phyloP scores from a whole-genome alignment of 257 asterid genomes.

The Solanum sparsipilum region DNA sequence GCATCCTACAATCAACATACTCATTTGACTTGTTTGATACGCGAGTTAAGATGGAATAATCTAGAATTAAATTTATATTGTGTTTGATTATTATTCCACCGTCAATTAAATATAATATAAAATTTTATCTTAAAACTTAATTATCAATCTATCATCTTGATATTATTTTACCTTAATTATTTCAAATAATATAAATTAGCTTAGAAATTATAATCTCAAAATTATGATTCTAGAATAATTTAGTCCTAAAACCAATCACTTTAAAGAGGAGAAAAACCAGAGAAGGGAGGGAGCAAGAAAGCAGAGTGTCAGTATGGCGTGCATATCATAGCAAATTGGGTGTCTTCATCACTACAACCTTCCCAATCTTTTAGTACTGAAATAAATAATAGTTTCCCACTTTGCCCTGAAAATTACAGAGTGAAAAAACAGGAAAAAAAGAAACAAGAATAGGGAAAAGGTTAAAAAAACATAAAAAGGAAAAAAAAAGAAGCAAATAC shows the following conservation, averaged over 20 bases:
- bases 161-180: background rate
- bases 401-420: slow-evolving; percentile 3
- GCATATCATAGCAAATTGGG: slow-evolving; percentile 33
- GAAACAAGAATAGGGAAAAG: background rate
- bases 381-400: slow-evolving; percentile 11
- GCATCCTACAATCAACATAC: background rate
- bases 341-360: slow-evolving; percentile 18
- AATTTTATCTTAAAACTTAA: too few species aligned
- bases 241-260: background rate
- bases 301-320: slow-evolving; percentile 49
- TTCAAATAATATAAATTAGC: background rate
- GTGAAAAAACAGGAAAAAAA: background rate
- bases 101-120: too few species aligned
- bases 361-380: slow-evolving; percentile 4
- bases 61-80: background rate
- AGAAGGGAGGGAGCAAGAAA: slow-evolving; percentile 16
- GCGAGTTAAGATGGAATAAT: background rate
- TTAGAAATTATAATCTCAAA: too few species aligned
- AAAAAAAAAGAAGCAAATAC: background rate
- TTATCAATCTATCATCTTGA: background rate
- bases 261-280: background rate
- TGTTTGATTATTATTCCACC: background rate
- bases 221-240: background rate
- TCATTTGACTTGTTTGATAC: background rate
- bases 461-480: background rate